Evolutionary conservation across 768 basidiomycete genomes (phyloP), one percentile per base, ranked within the genome.

Genomic region (Leccinum obscurum): DNA sequence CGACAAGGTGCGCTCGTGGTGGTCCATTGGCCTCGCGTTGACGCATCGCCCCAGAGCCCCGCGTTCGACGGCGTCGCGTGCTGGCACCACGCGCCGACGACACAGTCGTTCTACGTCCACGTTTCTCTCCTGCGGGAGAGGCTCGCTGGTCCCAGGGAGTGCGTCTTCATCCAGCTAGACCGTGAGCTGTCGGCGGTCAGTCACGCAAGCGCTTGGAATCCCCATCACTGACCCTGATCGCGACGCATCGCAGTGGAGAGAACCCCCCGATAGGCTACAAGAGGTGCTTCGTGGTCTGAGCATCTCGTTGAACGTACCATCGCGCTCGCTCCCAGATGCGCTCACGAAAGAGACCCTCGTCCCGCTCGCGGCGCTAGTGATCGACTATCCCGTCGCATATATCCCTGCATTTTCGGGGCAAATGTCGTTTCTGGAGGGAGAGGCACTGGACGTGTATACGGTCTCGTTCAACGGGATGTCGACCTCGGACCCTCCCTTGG

Each of bases 321-420:
- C 75, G 11, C 62, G 75, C 56, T 67, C 71, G 52, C 62, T 81
- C 30, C 67, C 76, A 11, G 57, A 63, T 46, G 56, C 56, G 26
- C 64, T 76, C 14, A 53, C 73, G 5, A 62, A 70, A 53, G 66
- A 59, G 24, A 66, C 57, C 10, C 70, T 76, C 2, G 72, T 89
- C 46, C 81, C 87, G 14, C 75, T 89, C 5, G 84, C 87, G 4
- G 87, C 79, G 1, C 60, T 85, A 8, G 68, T 88, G 26, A 79
- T 88, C 35, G 86, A 86, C 59, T 89, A 88, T 64, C 82, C 83
- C 9, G 79, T 87, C 9, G 80, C 78, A n/a, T 81, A 80, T 53
- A 78, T 80, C 24, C 86, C 86, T 54, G 67, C 80, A 32, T 79
- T 78, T 32, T 52, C 68, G 5, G 62, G 63, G 0, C 71, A 75